Evolutionary conservation across 2,329 filamentous ascomycete species (phyloP), one percentile per base, ranked within the genome.

Genomic region (Blastomyces gilchristii): DNA sequence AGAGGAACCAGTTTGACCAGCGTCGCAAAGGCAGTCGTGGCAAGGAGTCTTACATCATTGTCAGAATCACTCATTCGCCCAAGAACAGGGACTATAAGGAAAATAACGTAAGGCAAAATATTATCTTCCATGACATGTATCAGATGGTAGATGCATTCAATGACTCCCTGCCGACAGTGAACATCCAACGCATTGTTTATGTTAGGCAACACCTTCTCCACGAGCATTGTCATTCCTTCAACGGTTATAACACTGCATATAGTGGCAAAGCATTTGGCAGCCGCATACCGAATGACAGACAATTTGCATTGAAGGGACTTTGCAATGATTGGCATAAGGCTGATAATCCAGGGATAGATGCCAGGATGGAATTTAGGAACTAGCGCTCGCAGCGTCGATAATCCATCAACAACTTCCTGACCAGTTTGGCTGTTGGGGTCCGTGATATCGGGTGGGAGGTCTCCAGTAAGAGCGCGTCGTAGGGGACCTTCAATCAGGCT

Each of bases 31-130:
- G 94, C 95, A 0, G 94, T 99, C 0, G 94, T 99, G 3, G 94
- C 91, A 62, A 99, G 88, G 7, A 97, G 83, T 62, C 94, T 88
- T 62, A 99, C 89, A 72, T 97, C 94, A 67, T 95, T 93, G 73
- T 99, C 93, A 0, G 93, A 96, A 74, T 99, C 94, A 72, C 94
- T 97, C 94, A 99, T 99, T 54, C 94, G 87, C 62, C 94, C 94
- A 60, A 99, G 83, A 3, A 99, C 94, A 16, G 94, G 94, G 14
- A 97, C 95, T 64, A 99, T 95, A 67, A 99, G 85, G 85, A 99
- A 99, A 70, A 99, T 97, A 66, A 99, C 94, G 71, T 99, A 99
- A 2, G 95, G 94, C 39, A 99, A 78, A 63, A 99, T 99, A 47
- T 85, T 84, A 73, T 97, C 94, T 66, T 96, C 94, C 94, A 99